phyloP scores from a whole-genome alignment of 176 grass and related monocot species.

The Urochloa ruziziensis region DNA sequence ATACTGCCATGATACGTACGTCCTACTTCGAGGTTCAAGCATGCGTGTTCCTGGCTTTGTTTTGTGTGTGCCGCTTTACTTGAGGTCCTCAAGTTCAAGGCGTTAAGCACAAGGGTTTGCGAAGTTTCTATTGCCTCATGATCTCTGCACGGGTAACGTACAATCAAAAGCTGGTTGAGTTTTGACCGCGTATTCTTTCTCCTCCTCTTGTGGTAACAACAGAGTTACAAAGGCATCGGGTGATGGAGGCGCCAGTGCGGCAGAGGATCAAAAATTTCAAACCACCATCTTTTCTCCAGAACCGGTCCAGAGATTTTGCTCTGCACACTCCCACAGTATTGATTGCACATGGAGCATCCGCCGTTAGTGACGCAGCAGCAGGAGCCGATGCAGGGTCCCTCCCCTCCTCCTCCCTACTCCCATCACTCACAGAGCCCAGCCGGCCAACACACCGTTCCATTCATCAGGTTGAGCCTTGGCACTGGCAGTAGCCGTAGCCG shows the following conservation, averaged over 20 bases:
- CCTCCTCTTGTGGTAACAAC: neutral
- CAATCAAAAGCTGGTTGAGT: neutral
- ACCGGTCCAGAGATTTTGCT: neutral
- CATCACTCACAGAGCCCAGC: too few relatives aligned
- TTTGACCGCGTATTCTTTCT: neutral
- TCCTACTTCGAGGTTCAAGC: neutral
- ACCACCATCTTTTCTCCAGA: neutral
- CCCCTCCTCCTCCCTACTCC: neutral
- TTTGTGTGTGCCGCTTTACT: neutral
- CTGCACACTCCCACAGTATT: neutral
- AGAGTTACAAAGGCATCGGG: neutral
- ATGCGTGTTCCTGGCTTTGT: neutral
- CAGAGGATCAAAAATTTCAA: conserved; percentile 17
- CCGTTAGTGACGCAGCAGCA: conserved; percentile 15
- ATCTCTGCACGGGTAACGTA: neutral
- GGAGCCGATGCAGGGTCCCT: conserved; percentile 9
- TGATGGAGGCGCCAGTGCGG: neutral
- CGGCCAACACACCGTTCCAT: neutral
- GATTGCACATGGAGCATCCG: conserved; percentile 53
- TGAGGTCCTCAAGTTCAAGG: neutral
- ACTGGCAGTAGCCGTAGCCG: too few relatives aligned
- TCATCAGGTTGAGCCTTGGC: neutral
- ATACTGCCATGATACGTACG: neutral
- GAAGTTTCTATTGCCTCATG: neutral
- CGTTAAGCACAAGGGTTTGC: neutral